Evolutionary conservation across 768 basidiomycete species (phyloP), one percentile per base, ranked within the genome.

Genomic region (Termitomyces sp.): DNA sequence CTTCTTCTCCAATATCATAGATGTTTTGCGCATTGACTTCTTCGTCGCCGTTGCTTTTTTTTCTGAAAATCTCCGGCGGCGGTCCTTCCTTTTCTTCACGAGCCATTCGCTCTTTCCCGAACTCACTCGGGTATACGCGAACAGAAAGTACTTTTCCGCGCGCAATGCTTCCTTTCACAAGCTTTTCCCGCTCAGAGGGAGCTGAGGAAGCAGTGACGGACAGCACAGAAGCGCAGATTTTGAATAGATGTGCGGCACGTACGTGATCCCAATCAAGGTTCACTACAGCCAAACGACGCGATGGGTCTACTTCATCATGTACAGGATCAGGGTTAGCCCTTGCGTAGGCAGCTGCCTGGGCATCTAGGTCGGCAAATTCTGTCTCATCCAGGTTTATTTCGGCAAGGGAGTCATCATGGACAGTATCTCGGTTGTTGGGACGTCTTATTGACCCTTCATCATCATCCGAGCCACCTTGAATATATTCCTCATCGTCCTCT

Each of bases 221-320:
- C 5, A 96, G 79, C 43, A 94, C 81, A 2, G 95, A 98, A 18
- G 91, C 84, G 72, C 92, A 92, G 36, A 98, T 91, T 72, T 91
- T 93, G 82, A 86, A 97, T 13, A 99, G 76, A 68, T 98, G 94
- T 20, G 75, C 74, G 0, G 96, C 93, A 55, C 89, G 88, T 52
- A 98, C 85, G 71, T 98, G 83, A 70, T 98, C 97, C 97, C 97
- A 99, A 72, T 99, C 97, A 52, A 98, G 82, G 69, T 98, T 98
- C 62, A 98, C 96, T 46, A 89, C 82, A 0, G 96, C 97, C 7
- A 99, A 68, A 24, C 96, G 80, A 55, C 74, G 79, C 2, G 93
- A 94, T 10, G 76, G 70, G 10, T 75, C 71, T 9, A 74, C 77
- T 2, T 75, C 73, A 11, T 63, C 69, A 4, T 67, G 66, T 7